A percentile compares a stretch with the other conserved stretches of the same genome.
phyloP scores from a whole-genome alignment of 441 rosid species.

The Erodium moschatum region DNA sequence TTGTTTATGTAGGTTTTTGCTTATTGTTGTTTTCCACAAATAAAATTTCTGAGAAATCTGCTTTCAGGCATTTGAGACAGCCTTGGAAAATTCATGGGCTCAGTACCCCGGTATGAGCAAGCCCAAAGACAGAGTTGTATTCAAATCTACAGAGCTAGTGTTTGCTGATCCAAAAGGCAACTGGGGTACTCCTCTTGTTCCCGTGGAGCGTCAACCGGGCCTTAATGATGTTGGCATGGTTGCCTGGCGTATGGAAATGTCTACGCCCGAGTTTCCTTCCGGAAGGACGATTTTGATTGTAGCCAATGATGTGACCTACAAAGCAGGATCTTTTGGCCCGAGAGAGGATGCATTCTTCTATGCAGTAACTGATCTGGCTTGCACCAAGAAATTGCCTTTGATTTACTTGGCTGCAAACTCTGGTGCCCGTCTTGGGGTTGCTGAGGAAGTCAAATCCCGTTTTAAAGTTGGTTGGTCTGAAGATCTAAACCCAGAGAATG shows the following conservation, averaged over 20 bases:
- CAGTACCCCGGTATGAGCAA: slow-evolving; percentile 42
- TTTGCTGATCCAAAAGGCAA: slow-evolving; percentile 59
- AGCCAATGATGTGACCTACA: slow-evolving; percentile 91
- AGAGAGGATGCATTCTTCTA: slow-evolving; percentile 94
- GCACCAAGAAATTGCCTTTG: slow-evolving; percentile 76
- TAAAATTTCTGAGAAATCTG: slow-evolving; percentile 10
- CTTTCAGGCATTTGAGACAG: slow-evolving; percentile 86
- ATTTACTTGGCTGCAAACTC: slow-evolving; percentile 98
- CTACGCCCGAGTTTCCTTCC: slow-evolving; percentile 87
- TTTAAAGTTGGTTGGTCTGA: slow-evolving; percentile 96
- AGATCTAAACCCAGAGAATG: slow-evolving; percentile 76
- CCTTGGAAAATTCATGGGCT: slow-evolving; percentile 72
- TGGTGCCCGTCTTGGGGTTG: slow-evolving; percentile 96
- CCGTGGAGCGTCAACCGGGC: slow-evolving; percentile 58
- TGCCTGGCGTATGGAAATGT: slow-evolving; percentile 92
- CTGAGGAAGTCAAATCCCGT: slow-evolving; percentile 88
- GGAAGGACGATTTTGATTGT: slow-evolving; percentile 80
- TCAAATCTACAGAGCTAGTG: slow-evolving; percentile 68
- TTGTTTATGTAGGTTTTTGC: background rate
- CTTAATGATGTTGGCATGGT: slow-evolving; percentile 94
- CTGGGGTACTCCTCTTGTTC: slow-evolving; percentile 66
- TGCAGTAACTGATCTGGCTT: slow-evolving; percentile 91
- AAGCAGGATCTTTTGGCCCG: slow-evolving; percentile 98
- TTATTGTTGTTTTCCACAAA: background rate
- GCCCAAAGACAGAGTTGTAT: slow-evolving; percentile 41